These are phyloP conservation scores for Niebla homalea DNA, from an alignment of 495 filamentous ascomycete species.

Conservation along the genomic window DNA sequence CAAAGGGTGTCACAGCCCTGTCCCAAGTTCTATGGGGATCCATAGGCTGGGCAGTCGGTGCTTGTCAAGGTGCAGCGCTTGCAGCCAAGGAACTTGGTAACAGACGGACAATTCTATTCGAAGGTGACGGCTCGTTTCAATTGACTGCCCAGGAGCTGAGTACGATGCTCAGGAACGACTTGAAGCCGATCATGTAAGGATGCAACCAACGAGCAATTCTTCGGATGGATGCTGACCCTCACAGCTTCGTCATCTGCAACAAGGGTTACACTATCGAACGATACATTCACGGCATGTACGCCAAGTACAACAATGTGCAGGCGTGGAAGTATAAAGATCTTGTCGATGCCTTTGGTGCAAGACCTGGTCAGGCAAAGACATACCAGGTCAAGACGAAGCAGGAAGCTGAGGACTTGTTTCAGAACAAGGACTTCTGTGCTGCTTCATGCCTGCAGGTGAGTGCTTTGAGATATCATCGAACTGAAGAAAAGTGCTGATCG, in stretches of 20 bases:
- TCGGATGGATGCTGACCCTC: slow-evolving; percentile 1
- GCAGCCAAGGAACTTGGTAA: slow-evolving; percentile 50
- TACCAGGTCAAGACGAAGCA: slow-evolving; percentile 59
- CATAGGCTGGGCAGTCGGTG: slow-evolving; percentile 72
- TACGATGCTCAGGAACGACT: slow-evolving; percentile 65
- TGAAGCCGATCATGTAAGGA: slow-evolving; percentile 67
- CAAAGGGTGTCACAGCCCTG: slow-evolving; percentile 56
- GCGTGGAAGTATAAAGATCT: slow-evolving; percentile 60
- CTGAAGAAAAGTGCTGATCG: slow-evolving; percentile 4
- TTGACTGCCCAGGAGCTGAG: slow-evolving; percentile 75
- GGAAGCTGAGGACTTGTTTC: slow-evolving; percentile 55
- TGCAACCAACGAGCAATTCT: background rate
- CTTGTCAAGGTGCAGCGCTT: slow-evolving; percentile 62
- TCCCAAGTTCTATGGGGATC: slow-evolving; percentile 83
- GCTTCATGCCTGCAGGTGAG: slow-evolving; percentile 33
- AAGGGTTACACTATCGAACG: slow-evolving; percentile 46
- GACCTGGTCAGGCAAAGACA: slow-evolving; percentile 41
- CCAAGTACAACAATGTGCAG: slow-evolving; percentile 65
- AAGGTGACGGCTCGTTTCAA: slow-evolving; percentile 79
- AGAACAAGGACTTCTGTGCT: slow-evolving; percentile 47
- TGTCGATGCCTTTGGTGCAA: slow-evolving; percentile 53
- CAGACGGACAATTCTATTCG: slow-evolving; percentile 65
- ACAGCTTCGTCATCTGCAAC: slow-evolving; percentile 48
- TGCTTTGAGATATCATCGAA: background rate
- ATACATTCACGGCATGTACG: slow-evolving; percentile 49